A percentile compares a stretch with the other conserved stretches of the same genome.
Evolutionary conservation across 2,329 filamentous ascomycete species (phyloP).

Genomic region (Xylaria sp.): DNA sequence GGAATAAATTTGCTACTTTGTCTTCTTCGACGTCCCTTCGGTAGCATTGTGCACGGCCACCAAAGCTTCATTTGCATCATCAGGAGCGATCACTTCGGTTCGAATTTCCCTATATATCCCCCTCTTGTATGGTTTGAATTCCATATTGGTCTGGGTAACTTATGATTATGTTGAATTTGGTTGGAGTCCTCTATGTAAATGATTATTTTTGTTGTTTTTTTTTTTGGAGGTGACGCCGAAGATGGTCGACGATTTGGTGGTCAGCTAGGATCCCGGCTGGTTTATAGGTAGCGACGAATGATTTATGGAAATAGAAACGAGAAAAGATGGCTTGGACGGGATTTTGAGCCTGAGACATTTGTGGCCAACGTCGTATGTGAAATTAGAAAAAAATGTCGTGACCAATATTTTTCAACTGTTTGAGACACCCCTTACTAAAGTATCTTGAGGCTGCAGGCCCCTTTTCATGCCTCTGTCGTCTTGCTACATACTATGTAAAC

Average conservation of each 20-base stretch:
- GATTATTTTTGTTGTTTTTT: not conserved
- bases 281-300: conserved; percentile 20
- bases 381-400: not conserved
- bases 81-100: conserved; percentile 16
- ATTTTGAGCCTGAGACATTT: not conserved
- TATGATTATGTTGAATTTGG: conserved; percentile 29
- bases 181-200: conserved; percentile 11
- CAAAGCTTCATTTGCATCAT: conserved; percentile 17
- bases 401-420: not conserved
- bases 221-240: conserved; percentile 12
- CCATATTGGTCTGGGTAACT: conserved; percentile 30
- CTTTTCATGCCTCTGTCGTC: not conserved
- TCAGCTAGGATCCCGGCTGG: not conserved
- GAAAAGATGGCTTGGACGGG: conserved; percentile 3
- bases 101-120: conserved; percentile 20
- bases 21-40: conserved; percentile 6
- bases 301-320: conserved; percentile 24
- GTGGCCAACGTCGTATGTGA: conserved; percentile 18
- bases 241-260: not conserved
- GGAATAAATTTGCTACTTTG: conserved; percentile 31
- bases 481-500: not conserved
- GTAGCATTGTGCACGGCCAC: conserved; percentile 18
- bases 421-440: too few relatives aligned
- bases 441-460: too few relatives aligned
- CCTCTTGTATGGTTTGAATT: conserved; percentile 33